These are phyloP conservation scores for Pleurotus tuber-regium DNA, from an alignment of 768 basidiomycete genomes.

Conservation along the genomic window DNA sequence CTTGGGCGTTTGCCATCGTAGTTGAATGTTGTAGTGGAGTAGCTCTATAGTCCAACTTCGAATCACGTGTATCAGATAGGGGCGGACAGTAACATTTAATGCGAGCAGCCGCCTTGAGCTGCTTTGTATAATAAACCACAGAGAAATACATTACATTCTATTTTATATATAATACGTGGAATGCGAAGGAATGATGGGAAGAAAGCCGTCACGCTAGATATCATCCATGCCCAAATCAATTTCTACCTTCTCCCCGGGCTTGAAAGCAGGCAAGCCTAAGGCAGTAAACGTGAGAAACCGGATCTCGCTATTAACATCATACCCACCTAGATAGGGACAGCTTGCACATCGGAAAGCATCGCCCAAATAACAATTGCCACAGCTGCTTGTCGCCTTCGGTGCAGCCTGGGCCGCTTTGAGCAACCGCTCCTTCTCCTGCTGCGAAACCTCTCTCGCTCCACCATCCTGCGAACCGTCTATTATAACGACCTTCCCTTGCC, in stretches of 20 bases:
- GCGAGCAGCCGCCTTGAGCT: too few species aligned
- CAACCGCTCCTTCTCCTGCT: constrained; percentile 64
- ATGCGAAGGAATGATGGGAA: not conserved
- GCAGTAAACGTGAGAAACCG: constrained; percentile 12
- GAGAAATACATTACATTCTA: not conserved
- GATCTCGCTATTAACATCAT: constrained; percentile 2
- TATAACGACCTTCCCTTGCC: constrained; percentile 55
- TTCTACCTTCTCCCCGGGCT: constrained; percentile 97
- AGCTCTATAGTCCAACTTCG: too few species aligned
- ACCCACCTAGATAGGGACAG: constrained; percentile 94
- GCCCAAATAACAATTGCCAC: constrained; percentile 96
- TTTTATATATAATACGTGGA: not conserved
- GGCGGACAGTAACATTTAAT: too few species aligned
- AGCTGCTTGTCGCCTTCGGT: constrained; percentile 91
- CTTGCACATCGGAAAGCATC: constrained; percentile 97
- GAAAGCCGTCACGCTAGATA: constrained; percentile 43
- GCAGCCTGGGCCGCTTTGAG: constrained; percentile 65
- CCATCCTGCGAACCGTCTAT: constrained; percentile 64
- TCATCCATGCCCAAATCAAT: constrained; percentile 89
- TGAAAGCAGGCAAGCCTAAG: constrained; percentile 94
- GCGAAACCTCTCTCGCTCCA: constrained; percentile 52
- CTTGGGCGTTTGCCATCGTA: too few species aligned
- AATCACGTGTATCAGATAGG: too few species aligned
- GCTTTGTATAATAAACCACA: constrained; percentile 4
- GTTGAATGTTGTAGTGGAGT: too few species aligned